phyloP scores from a whole-genome alignment of 1,284 basidiomycete genomes.

The Ganoderma boninense region DNA sequence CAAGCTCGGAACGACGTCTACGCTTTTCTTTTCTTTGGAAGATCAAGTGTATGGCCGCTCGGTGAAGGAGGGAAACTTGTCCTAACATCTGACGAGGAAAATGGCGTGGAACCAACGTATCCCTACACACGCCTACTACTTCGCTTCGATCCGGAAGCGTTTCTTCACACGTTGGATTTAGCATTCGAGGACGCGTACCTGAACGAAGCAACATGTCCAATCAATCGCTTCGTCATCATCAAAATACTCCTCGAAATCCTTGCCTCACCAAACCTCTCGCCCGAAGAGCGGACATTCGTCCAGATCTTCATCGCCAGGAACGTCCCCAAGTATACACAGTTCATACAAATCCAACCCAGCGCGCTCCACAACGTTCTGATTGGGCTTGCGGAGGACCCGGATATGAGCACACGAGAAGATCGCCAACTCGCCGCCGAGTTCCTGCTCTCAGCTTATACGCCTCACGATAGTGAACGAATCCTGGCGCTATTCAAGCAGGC shows the following conservation, averaged over 20 bases:
- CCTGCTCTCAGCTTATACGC: conserved; percentile 92
- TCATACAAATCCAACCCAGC: conserved; percentile 73
- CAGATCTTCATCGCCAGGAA: conserved; percentile 98
- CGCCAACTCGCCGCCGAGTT: conserved; percentile 96
- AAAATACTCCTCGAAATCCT: conserved; percentile 88
- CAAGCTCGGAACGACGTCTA: conserved; percentile 81
- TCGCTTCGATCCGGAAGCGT: conserved; percentile 92
- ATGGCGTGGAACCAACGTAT: conserved; percentile 80
- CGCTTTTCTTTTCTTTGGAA: conserved; percentile 85
- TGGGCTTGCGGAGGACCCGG: conserved; percentile 78
- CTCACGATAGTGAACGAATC: conserved; percentile 78
- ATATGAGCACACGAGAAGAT: conserved; percentile 85
- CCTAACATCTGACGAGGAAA: conserved; percentile 77
- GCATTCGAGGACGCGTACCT: conserved; percentile 95
- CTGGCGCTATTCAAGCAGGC: conserved; percentile 81
- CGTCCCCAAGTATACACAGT: conserved; percentile 96
- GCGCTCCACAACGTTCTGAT: conserved; percentile 82
- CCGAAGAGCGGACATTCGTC: conserved; percentile 81
- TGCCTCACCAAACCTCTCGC: conserved; percentile 60
- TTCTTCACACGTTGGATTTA: conserved; percentile 93
- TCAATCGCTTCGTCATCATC: conserved; percentile 85
- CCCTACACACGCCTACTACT: conserved; percentile 90
- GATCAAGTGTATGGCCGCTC: conserved; percentile 81
- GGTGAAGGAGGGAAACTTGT: conserved; percentile 77
- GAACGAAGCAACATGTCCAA: conserved; percentile 74